Conservation (phyloP, 1,139 yeast genomes). For the Lodderomyces orthopsilosis region DNA sequence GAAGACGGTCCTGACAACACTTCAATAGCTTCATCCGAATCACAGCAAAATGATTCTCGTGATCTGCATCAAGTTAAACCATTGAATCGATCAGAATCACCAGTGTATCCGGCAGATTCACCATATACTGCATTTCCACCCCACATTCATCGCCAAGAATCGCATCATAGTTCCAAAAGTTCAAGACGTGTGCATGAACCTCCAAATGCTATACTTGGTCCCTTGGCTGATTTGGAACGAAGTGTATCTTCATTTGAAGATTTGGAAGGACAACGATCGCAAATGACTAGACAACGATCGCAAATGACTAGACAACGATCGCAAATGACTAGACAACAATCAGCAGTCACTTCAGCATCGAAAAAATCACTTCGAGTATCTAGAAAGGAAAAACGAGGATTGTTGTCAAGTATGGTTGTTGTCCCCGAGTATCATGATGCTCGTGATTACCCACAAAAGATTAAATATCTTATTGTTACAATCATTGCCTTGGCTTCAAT, state of each 20-base stretch:
- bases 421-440: slow-evolving; percentile 77
- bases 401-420: slow-evolving; percentile 50
- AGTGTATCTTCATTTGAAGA: slow-evolving; percentile 9
- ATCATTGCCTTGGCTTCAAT: slow-evolving; percentile 73
- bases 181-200: slow-evolving; percentile 4
- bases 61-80: slow-evolving; percentile 9
- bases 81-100: slow-evolving; percentile 2
- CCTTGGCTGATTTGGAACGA: slow-evolving; percentile 10
- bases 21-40: slow-evolving; percentile 10
- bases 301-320: background rate
- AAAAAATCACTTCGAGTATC: slow-evolving; percentile 35
- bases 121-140: slow-evolving; percentile 1
- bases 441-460: slow-evolving; percentile 50
- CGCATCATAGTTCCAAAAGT: background rate
- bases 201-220: slow-evolving; percentile 11
- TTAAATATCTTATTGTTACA: slow-evolving; percentile 56
- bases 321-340: background rate
- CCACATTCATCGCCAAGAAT: slow-evolving; percentile 1
- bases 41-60: slow-evolving; percentile 2
- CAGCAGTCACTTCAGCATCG: slow-evolving; percentile 11
- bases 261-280: slow-evolving; percentile 4
- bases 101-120: background rate
- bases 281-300: background rate
- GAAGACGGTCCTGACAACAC: slow-evolving; percentile 5
- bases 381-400: slow-evolving; percentile 48